Conservation (phyloP, 2,329 filamentous ascomycete species). For the Penicillium sp. region DNA sequence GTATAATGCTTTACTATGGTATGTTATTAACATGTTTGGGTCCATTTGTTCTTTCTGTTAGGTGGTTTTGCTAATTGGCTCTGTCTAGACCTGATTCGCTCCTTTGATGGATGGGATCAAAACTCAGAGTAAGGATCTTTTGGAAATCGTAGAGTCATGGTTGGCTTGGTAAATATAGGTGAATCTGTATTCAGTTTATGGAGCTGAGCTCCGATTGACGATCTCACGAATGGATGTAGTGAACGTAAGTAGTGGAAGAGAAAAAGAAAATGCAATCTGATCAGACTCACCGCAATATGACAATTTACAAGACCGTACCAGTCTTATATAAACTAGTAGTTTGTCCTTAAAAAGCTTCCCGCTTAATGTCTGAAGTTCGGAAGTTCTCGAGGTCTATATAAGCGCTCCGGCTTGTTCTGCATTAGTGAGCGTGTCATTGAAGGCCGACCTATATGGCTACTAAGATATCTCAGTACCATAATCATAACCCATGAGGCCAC, state of each 20-base stretch:
- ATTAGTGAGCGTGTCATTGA: too few relatives aligned
- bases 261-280: not conserved
- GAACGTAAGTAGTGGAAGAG: not conserved
- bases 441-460: too few relatives aligned
- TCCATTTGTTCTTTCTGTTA: not conserved
- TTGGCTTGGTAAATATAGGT: not conserved
- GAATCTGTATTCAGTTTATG: not conserved
- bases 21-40: constrained; percentile 4
- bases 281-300: too few relatives aligned
- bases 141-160: not conserved
- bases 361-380: too few relatives aligned
- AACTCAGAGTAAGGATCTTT: not conserved
- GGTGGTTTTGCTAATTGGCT: not conserved
- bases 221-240: not conserved
- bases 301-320: not conserved
- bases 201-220: not conserved
- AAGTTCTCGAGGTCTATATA: too few relatives aligned
- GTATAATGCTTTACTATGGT: constrained; percentile 46
- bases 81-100: constrained; percentile 32
- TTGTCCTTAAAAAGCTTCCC: too few relatives aligned
- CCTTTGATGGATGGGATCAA: constrained; percentile 30
- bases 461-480: too few relatives aligned
- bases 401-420: too few relatives aligned
- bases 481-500: too few relatives aligned
- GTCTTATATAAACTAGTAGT: not conserved